phyloP scores from a whole-genome alignment of 2,329 filamentous ascomycete species.

The Beauveria australis region DNA sequence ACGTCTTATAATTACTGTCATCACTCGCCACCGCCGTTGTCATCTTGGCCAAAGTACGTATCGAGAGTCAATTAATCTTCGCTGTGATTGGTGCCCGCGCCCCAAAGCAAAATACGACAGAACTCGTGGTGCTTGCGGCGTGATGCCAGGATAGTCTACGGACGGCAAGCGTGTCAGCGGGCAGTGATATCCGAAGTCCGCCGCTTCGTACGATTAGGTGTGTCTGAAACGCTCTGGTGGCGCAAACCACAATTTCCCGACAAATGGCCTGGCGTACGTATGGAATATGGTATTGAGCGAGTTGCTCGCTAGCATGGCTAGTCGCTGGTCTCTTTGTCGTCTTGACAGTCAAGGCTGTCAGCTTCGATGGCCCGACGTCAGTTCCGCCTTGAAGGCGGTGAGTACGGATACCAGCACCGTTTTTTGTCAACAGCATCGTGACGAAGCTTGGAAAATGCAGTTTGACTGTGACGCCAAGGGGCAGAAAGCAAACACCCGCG shows the following conservation, averaged over 20 bases:
- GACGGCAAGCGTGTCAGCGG: constrained; percentile 18
- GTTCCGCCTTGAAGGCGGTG: background rate
- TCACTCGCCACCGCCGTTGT: constrained; percentile 24
- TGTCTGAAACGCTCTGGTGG: constrained; percentile 22
- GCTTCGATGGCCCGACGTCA: background rate
- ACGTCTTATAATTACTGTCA: too few relatives aligned
- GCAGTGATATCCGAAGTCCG: constrained; percentile 22
- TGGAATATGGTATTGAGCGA: constrained; percentile 19
- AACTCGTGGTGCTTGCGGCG: constrained; percentile 22
- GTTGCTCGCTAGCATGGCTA: constrained; percentile 22
- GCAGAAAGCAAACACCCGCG: background rate
- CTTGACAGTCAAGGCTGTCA: constrained; percentile 16
- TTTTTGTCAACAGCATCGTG: background rate
- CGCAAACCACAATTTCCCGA: constrained; percentile 28
- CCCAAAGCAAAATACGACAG: constrained; percentile 16
- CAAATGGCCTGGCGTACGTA: constrained; percentile 33
- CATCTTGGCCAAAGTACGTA: constrained; percentile 27
- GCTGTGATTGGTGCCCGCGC: constrained; percentile 19
- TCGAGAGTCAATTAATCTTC: constrained; percentile 33
- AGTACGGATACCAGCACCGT: background rate
- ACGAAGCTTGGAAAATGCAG: background rate
- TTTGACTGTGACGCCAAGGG: background rate
- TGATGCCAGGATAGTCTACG: constrained; percentile 21
- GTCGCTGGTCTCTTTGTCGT: constrained; percentile 26
- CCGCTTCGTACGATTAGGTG: constrained; percentile 15